Conservation (phyloP, 768 basidiomycete species). For the Tremella yokohamensis region DNA sequence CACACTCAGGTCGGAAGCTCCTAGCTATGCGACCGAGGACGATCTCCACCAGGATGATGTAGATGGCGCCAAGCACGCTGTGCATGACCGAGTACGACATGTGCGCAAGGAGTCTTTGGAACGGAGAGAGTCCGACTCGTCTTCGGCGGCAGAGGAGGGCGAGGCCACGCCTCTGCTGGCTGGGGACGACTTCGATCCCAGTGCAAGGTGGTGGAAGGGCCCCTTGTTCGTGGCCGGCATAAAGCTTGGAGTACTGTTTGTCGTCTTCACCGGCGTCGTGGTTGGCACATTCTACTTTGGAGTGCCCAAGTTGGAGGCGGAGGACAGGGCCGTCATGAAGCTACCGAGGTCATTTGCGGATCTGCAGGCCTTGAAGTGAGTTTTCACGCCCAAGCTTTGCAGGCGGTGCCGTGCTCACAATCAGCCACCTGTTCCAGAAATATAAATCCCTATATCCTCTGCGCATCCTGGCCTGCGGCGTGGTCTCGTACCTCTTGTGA, state of each 20-base stretch:
- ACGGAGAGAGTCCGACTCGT: constrained; percentile 1
- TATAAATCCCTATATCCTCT: constrained; percentile 84
- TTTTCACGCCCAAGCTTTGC: constrained; percentile 42
- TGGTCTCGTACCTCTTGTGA: constrained; percentile 86
- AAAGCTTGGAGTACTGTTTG: constrained; percentile 77
- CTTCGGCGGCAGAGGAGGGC: constrained; percentile 31
- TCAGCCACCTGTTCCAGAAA: constrained; percentile 55
- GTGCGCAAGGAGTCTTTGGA: constrained; percentile 6
- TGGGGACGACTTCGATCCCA: constrained; percentile 7
- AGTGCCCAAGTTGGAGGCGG: constrained; percentile 73
- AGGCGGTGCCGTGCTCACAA: constrained; percentile 9
- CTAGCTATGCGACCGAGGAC: background rate
- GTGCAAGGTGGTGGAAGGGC: constrained; percentile 42
- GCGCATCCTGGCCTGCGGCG: constrained; percentile 80
- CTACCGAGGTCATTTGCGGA: constrained; percentile 85
- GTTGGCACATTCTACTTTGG: constrained; percentile 76
- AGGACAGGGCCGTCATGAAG: constrained; percentile 69
- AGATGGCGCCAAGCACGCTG: background rate
- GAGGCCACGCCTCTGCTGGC: constrained; percentile 27
- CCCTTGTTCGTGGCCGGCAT: constrained; percentile 75
- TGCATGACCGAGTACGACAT: constrained; percentile 3
- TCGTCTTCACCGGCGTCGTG: constrained; percentile 65
- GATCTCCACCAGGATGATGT: background rate
- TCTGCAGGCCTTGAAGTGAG: constrained; percentile 75
- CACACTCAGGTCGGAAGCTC: background rate